Base-by-base conservation (phyloP, 257 asterid species). In the Solanum commersonii region DNA sequence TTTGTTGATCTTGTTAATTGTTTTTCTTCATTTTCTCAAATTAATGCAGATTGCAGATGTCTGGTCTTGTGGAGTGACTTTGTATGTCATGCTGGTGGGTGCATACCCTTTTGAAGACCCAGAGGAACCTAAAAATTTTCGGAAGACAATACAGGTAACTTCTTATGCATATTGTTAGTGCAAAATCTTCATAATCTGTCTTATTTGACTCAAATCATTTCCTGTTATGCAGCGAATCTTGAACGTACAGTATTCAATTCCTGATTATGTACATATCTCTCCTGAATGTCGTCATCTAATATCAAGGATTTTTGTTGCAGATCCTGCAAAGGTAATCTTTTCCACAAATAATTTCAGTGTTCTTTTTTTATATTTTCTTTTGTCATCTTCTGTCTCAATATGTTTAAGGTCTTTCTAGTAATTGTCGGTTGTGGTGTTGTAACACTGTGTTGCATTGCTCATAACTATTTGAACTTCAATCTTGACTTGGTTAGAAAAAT, bases 81-180 rank as follows among this genome's bases (percentile, higher is more conserved):
- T 97, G 83, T 97, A 97, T 70, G 99, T 97, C 85, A 97, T 97
- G 99, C 90, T 97, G 91, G 99, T 97, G 34, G 99, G 99, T 20
- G 99, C 99, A 63, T 97, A 97, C 88, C 99, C 99, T 16, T 97
- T 97, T 25, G 99, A 97, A 93, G 98, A 96, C 88, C 99, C 99
- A 2, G 99, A 94, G 77, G 99, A 97, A 76, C 99, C 99, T 72
- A 96, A 94, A 70, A 97, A 95, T 90, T 96, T 97, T 92, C 92
- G 98, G 82, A 97, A 95, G 93, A 97, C 99, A 56, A 97, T 97
- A 89, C 99, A 97, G 95, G 99, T 94, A 88, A 83, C 87, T 77
- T 18, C 34, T 67, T 33, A 68, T 40, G 49, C 18, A 6, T 84
- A 37, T 34, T 84, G 68, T 84, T 76, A 2, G 60, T 71, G 77